Evolutionary conservation across 1,284 basidiomycete genomes (phyloP).

Genomic region (Fomitopsis pinicola): DNA sequence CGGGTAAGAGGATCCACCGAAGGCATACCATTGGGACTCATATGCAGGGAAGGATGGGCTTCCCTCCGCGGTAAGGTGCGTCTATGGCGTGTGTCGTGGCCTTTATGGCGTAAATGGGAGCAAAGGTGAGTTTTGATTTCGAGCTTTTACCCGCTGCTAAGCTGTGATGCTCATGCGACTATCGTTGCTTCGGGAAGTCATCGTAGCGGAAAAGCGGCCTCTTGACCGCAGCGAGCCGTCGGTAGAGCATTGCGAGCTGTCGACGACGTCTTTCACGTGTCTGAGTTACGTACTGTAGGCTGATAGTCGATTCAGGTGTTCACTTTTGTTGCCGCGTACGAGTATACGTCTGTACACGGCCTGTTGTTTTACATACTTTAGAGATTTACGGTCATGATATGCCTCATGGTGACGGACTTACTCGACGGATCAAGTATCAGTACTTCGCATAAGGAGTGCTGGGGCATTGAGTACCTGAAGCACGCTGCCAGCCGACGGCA

Average conservation of each 20-base stretch:
- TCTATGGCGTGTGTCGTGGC: slow-evolving; percentile 2
- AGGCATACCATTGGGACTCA: slow-evolving; percentile 25
- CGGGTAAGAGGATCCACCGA: slow-evolving; percentile 25
- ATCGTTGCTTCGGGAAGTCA: background rate
- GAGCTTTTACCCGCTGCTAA: background rate
- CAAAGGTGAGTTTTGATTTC: background rate
- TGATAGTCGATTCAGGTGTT: background rate
- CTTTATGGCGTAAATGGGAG: slow-evolving; percentile 1
- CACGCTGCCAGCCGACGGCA: too few relatives aligned
- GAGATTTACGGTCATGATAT: background rate
- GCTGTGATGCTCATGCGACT: background rate
- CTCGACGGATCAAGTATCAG: background rate
- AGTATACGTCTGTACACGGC: background rate
- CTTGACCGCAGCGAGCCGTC: background rate
- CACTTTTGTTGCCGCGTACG: background rate
- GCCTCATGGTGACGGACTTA: background rate
- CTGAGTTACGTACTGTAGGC: background rate
- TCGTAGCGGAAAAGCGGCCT: background rate
- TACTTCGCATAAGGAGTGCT: too few relatives aligned
- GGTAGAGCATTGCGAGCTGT: background rate
- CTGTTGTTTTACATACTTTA: background rate
- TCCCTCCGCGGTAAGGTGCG: slow-evolving; percentile 5
- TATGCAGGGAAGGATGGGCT: slow-evolving; percentile 9
- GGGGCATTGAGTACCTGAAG: too few relatives aligned
- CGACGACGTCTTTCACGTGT: background rate